Evolutionary conservation across 192 early-diverging fungal species (phyloP).

Genomic region (Mortierella alpina): DNA sequence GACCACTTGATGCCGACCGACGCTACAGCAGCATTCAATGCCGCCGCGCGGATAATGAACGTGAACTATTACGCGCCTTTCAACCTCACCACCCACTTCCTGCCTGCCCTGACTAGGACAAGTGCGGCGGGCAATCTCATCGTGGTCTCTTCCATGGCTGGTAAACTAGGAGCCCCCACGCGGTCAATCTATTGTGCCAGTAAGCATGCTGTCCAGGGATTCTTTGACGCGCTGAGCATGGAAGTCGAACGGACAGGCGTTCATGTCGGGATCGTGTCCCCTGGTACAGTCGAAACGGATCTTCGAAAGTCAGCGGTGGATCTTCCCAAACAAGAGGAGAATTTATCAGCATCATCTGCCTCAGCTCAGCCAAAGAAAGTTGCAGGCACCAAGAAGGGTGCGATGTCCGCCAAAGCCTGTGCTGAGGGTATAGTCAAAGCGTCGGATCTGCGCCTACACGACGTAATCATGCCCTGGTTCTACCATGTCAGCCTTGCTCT

Average conservation of each 20-base stretch:
- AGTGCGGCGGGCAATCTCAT: constrained; percentile 65
- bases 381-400: constrained; percentile 66
- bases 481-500: constrained; percentile 63
- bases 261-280: constrained; percentile 73
- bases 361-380: constrained; percentile 4
- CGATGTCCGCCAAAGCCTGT: constrained; percentile 67
- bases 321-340: constrained; percentile 5
- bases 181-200: constrained; percentile 81
- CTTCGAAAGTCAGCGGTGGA: constrained; percentile 77
- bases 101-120: constrained; percentile 63
- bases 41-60: constrained; percentile 60
- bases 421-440: constrained; percentile 74
- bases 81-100: constrained; percentile 60
- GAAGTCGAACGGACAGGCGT: constrained; percentile 73
- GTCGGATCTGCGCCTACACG: constrained; percentile 60
- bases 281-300: constrained; percentile 82
- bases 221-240: constrained; percentile 84
- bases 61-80: constrained; percentile 72
- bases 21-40: constrained; percentile 29
- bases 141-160: constrained; percentile 82
- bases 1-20: constrained; percentile 26
- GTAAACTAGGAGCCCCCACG: constrained; percentile 79
- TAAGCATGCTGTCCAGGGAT: constrained; percentile 87
- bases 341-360: background rate
- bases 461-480: constrained; percentile 73